These are phyloP conservation scores for Candida alai DNA, from an alignment of 805 yeast species.

Conservation along the genomic window DNA sequence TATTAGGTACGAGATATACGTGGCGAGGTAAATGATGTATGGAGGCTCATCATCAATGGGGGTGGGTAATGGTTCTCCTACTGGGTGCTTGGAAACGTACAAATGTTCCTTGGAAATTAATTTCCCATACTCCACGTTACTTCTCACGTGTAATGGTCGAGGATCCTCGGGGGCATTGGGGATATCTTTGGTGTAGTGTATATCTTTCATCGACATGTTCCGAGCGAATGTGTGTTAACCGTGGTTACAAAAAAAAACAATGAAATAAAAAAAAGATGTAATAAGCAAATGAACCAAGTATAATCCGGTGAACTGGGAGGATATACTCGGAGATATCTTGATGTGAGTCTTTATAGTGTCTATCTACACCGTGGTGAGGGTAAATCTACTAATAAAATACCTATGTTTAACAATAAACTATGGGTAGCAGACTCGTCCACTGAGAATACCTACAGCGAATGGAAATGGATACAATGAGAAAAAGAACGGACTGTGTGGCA, in stretches of 20 bases:
- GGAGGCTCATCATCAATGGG: conserved; percentile 85
- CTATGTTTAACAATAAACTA: too few relatives aligned
- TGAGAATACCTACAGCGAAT: too few relatives aligned
- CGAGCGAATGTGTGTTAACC: background rate
- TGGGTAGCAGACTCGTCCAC: too few relatives aligned
- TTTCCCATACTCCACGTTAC: conserved; percentile 70
- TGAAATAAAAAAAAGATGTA: conserved; percentile 1
- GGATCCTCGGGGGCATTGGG: conserved; percentile 39
- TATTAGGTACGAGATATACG: conserved; percentile 81
- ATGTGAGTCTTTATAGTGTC: too few relatives aligned
- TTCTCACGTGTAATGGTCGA: conserved; percentile 27
- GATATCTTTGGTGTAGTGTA: conserved; percentile 15
- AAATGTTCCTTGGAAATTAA: conserved; percentile 63
- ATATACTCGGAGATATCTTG: too few relatives aligned
- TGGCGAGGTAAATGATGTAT: conserved; percentile 68
- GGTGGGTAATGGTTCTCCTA: conserved; percentile 54
- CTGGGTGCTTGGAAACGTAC: conserved; percentile 56
- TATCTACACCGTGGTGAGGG: too few relatives aligned
- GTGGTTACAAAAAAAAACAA: background rate
- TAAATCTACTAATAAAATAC: too few relatives aligned
- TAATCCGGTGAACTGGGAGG: too few relatives aligned
- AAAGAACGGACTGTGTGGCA: too few relatives aligned
- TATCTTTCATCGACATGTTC: conserved; percentile 1
- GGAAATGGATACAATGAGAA: too few relatives aligned
- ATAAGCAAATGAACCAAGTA: conserved; percentile 4